Evolutionary conservation across 2,329 filamentous ascomycete species (phyloP), one percentile per base, ranked within the genome.

Genomic region (Diaporthe ampelina): DNA sequence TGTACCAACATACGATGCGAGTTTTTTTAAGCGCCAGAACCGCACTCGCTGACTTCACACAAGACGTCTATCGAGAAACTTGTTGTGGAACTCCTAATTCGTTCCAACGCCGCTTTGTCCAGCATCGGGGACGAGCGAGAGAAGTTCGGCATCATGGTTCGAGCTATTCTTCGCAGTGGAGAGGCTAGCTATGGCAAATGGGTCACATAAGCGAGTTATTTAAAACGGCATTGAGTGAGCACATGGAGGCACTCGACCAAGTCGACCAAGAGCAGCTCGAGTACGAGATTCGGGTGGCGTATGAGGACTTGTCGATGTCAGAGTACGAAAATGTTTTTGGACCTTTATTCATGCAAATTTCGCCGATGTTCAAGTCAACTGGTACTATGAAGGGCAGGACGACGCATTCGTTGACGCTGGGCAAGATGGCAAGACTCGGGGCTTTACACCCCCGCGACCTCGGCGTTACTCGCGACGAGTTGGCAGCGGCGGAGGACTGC

Each of bases 101-200:
- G 37, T 26, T 10, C 59, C 4, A 40, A 65, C 45, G 19, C 26
- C 26, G 21, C 59, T 32, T 48, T 65, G 11, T n/a, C 40, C 11
- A 65, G 59, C 40, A 48, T 65, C 24, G 40, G 59, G 48, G 40
- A 65, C 26, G 40, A 65, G 40, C 59, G 59, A 4, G 48, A 65
- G 59, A 65, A 50, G 1, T 8, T 65, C 26, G 59, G 40, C 32
- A 13, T 65, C 13, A 24, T 65, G 24, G 26, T 65, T n/a, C 19
- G 43, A n/a, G 59, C 59, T 24, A 65, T 65, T 10, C 59, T 65
- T 45, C 40, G 59, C 40, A 48, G 24, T 26, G 40, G 40, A 63
- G 59, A 63, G 19, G 32, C 24, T 24, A 63, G 40, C 24, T 63
- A 63, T 19, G 40, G 32, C 19, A 63, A 32, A 48, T 63, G 59